Base-by-base conservation (phyloP, 495 filamentous ascomycete species). In the Trypethelium eluteriae region DNA sequence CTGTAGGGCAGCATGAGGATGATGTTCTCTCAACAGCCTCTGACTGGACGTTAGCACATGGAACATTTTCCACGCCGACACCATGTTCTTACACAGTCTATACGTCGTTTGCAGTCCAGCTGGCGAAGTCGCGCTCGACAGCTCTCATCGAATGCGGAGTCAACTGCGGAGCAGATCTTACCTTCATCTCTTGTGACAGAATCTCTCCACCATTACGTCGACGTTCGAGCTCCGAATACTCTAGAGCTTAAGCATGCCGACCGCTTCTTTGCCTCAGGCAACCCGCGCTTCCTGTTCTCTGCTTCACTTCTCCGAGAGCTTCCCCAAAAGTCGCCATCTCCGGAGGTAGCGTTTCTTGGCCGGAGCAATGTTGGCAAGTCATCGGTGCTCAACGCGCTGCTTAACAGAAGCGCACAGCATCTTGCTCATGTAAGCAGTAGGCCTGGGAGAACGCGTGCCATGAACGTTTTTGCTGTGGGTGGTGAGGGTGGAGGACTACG, bases 351-450 rank as follows among this genome's bases (percentile, higher is more conserved):
- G 41, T 89, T 91, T 70, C 77, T 91, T 0, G 94, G 94, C 57
- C 86, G 92, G 53, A 92, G 88, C 39, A 97, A 98, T 75, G 93
- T 95, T 36, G 94, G 93, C 46, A 98, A 98, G 75, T 92, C 89
- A 39, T 89, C 86, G 7, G 80, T 98, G 35, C 79, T 98, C 67
- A 98, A 98, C 74, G 88, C 89, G 1, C 79, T 98, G 6, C 83
- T 93, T 67, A 82, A 84, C 32, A 77, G 82, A 16, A 63, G 67
- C n/a, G 62, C 66, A 14, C 69, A 70, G 50, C 69, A 69, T 7
- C 71, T 86, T 6, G 88, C 86, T 66, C 84, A 86, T 76, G 89
- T 87, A 6, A 89, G 86, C 41, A 84, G 79, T 2, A 88, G 85
- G 46, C 90, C 92, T 0, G 94, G 94, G 0, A 79, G 85, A 59